Conservation (phyloP, 768 basidiomycete species). For the Hirschioporus abietinus region DNA sequence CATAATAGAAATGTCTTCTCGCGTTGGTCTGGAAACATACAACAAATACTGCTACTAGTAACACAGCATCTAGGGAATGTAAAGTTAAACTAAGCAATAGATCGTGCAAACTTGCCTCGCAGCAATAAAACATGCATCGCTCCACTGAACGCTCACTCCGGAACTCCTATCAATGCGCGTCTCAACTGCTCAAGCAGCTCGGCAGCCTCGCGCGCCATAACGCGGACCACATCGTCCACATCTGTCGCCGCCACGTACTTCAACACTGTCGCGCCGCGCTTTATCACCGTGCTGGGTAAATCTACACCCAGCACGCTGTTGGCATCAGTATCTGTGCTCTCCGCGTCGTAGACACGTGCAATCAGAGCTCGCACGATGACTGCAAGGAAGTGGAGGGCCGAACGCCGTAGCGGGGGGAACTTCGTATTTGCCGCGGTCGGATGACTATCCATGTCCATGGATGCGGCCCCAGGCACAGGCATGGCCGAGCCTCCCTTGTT, state of each 20-base stretch:
- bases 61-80: too few species aligned
- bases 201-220: slow-evolving; percentile 69
- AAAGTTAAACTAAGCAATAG: too few species aligned
- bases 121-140: too few species aligned
- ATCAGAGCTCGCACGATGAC: slow-evolving; percentile 60
- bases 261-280: slow-evolving; percentile 53
- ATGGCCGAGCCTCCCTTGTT: neutral
- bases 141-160: neutral
- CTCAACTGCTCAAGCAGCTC: slow-evolving; percentile 51
- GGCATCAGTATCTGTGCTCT: neutral
- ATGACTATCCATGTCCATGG: slow-evolving; percentile 41
- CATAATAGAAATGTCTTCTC: too few species aligned
- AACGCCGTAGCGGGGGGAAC: slow-evolving; percentile 76
- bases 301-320: slow-evolving; percentile 15
- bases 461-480: neutral
- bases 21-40: too few species aligned
- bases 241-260: slow-evolving; percentile 69
- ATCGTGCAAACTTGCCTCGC: too few species aligned
- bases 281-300: slow-evolving; percentile 35
- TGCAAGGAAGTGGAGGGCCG: slow-evolving; percentile 79
- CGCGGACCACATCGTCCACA: slow-evolving; percentile 61
- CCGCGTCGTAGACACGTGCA: slow-evolving; percentile 42
- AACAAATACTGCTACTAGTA: too few species aligned
- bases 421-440: slow-evolving; percentile 58
- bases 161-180: slow-evolving; percentile 35